Base-by-base conservation (phyloP, 495 filamentous ascomycete species). In the Corynascus novoguineensis region DNA sequence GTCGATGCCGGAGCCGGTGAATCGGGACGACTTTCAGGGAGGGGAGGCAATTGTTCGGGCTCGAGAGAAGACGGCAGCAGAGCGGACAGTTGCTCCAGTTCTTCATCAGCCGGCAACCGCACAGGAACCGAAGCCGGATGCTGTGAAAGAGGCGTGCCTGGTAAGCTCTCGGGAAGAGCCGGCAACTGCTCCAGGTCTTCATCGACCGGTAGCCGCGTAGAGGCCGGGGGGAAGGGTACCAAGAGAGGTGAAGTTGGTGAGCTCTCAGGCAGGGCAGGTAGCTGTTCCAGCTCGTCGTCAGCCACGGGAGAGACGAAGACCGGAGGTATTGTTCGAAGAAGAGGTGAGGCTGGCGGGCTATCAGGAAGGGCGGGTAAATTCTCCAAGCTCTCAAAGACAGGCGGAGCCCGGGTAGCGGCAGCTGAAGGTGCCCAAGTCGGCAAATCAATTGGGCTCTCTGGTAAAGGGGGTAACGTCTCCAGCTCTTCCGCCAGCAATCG, bases 401-500 rank as follows among this genome's bases (percentile, higher is more conserved):
- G 51, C 9, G 11, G 25, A 53, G 25, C 1, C n/a, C 21, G 3
- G 7, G 25, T n/a, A 5, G 37, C 6, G 6, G 14, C 44, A 15
- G 12, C 22, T 12, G 53, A 47, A 1, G 21, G 4, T 19, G 15
- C n/a, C 27, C 0, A 24, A 3, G 31, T 34, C 19, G 32, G 31
- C 3, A 47, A 46, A 5, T 35, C 50, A 5, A 15, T 25, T 25
- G 19, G 24, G 19, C 57, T 55, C 34, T 55, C 58, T 11, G 47
- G 47, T 48, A 58, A 27, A 17, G 56, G 28, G 14, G 49, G 49
- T 24, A 59, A 11, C 4, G 29, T 14, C 25, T 59, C 49, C 41
- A 38, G 8, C 5, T 25, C 38, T 11, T 41, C 41, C 1, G 22
- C 48, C 12, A 44, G 4, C 48, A 21, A 11, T 50, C 50, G 28